Base-by-base conservation (phyloP, 352 stramenopile genomes). In the Phytopythium chamaehyphon region DNA sequence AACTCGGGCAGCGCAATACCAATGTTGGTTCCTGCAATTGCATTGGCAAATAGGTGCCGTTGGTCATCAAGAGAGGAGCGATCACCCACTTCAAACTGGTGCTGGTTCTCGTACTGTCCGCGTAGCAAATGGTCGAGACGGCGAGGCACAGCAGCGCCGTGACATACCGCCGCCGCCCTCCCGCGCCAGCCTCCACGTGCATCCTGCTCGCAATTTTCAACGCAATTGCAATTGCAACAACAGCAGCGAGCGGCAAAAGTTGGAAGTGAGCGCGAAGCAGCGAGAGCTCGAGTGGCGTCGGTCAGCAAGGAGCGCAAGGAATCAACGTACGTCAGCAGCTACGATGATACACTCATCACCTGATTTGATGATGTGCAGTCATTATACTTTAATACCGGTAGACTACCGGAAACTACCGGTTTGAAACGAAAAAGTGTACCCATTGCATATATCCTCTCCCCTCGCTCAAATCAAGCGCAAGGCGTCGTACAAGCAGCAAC, bases 61-160 rank as follows among this genome's bases (percentile, higher is more conserved):
- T 40, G 57, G 43, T 65, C 55, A 58, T 15, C 23, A 15, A 36
- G 48, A 6, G 21, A 23, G n/a, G n/a, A n/a, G n/a, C n/a, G n/a
- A 46, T 12, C 22, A n/a, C 12, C 19, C 5, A 11, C n/a, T 6
- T 44, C 39, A 22, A 44, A 9, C 15, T 23, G n/a, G 6, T 15
- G 6, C 6, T 26, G 39, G 22, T 61, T n/a, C n/a, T n/a, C 73
- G 26, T 78, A 88, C 83, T 78, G 47, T 91, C 83, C n/a, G 83
- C 83, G 51, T 94, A 94, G 68, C 81, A 94, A 53, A 94, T 89
- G 15, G 75, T 88, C 23, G 81, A 86, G 45, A 88, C 74, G 48
- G 74, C 78, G 33, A 90, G 68, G 51, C 81, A 90, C 40, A 92
- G 60, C 43, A 84, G 60, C 15, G 83, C 75, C 33, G 82, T 92